Base-by-base conservation (phyloP, 208 protist species). In the Crithidia sp. region DNA sequence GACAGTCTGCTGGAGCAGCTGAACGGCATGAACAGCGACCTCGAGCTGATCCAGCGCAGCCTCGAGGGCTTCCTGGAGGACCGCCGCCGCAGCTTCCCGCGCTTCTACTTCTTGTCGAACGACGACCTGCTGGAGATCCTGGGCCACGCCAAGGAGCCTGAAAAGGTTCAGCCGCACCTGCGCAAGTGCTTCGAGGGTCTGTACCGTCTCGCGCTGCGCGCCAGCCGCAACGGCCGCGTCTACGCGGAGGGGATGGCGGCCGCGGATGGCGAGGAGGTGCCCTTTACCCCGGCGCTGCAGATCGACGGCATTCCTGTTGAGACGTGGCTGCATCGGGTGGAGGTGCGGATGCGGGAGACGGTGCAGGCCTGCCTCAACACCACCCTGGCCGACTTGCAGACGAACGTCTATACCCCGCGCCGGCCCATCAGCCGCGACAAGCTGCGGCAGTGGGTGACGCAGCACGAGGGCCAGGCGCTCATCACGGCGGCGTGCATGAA, bases 31-130 rank as follows among this genome's bases (percentile, higher is more conserved):
- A 96, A 96, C 79, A 85, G 72, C 44, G 93, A 97, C 74, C 83
- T 99, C 8, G 98, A 99, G 81, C 81, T 95, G 44, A 99, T 99
- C 71, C 98, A 99, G 82, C 99, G 99, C 86, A 95, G 93, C 58
- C 89, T 99, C 5, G 96, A 98, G 74, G 90, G 95, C 52, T 99
- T 99, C 79, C 86, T 99, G 9, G 98, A 99, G 84, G 96, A 98
- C 63, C 98, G 99, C 64, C 93, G 98, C 43, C 90, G 92, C 56
- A 76, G 91, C 54, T 99, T 99, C 85, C 97, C 98, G 41, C 91
- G 98, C 40, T 99, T 99, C 80, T 99, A 99, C 85, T 99, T 99
- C 61, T 72, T 99, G 16, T 99, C 97, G 5, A 98, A 99, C 76
- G 95, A 99, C 79, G 98, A 99, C 79, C 71, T 99, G 71, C 89